Base-by-base conservation (phyloP, 805 yeast species). In the Hanseniaspora valbyensis region DNA sequence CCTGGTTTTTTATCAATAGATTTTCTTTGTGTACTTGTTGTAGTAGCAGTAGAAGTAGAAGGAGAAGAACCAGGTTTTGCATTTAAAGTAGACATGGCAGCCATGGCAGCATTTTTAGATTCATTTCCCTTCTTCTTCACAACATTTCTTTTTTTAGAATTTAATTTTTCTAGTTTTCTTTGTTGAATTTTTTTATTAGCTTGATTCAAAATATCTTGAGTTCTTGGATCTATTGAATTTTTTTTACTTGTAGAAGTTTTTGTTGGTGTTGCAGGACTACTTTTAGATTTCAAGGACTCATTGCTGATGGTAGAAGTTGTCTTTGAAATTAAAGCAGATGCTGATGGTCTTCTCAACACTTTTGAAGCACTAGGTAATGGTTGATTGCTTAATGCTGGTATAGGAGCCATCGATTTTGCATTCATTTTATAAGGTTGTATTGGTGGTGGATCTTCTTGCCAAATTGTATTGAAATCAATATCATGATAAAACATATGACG, bases 341-440 rank as follows among this genome's bases (percentile, higher is more conserved):
- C 50, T 1, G 65, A 56, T 0, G 54, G 52, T 13, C 54, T 53
- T 41, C 58, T 59, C 37, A 58, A 56, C 4, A 55, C 25, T 39
- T 4, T 50, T 2, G 13, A 33, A 18, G 14, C 56, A 37, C 2
- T 61, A 57, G 34, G 59, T 57, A 49, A 56, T 4, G 58, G 53
- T n/a, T 49, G 52, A 18, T 57, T 62, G 39, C 63, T 61, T 26
- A 75, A 58, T 52, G 70, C 78, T 0, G 90, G 88, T 34, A 83
- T 70, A 32, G 84, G 81, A 66, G 80, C 75, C 92, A 84, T 83
- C 1, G 90, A 76, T 59, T 80, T 78, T 0, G 92, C 92, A 48
- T 75, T 75, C 64, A 84, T 72, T 54, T 81, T 82, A 59, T 81
- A 84, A 0, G 90, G 87, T 1, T 81, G 77, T 19, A 81, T 63